Evolutionary conservation across 805 yeast genomes (phyloP), one percentile per base, ranked within the genome.

Genomic region (Kazachstania taianensis): DNA sequence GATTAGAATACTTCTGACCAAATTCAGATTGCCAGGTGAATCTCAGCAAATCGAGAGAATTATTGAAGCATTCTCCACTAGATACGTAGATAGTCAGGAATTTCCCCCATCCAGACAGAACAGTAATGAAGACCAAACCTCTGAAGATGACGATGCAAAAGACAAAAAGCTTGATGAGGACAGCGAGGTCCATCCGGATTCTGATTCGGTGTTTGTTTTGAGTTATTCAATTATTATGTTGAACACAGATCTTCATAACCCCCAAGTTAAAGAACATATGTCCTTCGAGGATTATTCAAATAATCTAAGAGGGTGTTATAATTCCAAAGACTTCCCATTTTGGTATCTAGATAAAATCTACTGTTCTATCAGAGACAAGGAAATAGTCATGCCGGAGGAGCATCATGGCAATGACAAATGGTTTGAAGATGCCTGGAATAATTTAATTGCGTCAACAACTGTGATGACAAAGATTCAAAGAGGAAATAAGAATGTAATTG

Each of bases 331-430:
- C 58, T 87, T 82, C 62, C 89, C 94, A 3, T 69, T 69, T 17
- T 86, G 94, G 82, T 89, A 85, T 52, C 65, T 89, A 42, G 76
- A 78, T 41, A 81, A 73, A 43, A 85, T 89, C 18, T 92, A 82
- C 57, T 63, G 71, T 18, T 81, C 94, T 1, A 87, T 92, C 37
- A 70, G 75, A 41, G 83, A 79, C 38, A 73, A 81, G 35, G 99
- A 92, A 58, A 92, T 92, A 43, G 84, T 92, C 33, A 83, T 94
- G 87, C 97, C 98, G 0, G 97, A 92, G 50, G 98, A 92, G 51
- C 96, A 89, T 48, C 94, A 85, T 53, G 92, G 89, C 12, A 83
- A 86, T 8, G 82, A 85, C 15, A 85, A 81, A 53, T 81, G 94
- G 78, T 89, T 87, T 58, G 96, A 87, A 52, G 89, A 82, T 50